Evolutionary conservation across 768 basidiomycete genomes (phyloP), one percentile per base, ranked within the genome.

Genomic region (Pilatotrama ljubarskyi): DNA sequence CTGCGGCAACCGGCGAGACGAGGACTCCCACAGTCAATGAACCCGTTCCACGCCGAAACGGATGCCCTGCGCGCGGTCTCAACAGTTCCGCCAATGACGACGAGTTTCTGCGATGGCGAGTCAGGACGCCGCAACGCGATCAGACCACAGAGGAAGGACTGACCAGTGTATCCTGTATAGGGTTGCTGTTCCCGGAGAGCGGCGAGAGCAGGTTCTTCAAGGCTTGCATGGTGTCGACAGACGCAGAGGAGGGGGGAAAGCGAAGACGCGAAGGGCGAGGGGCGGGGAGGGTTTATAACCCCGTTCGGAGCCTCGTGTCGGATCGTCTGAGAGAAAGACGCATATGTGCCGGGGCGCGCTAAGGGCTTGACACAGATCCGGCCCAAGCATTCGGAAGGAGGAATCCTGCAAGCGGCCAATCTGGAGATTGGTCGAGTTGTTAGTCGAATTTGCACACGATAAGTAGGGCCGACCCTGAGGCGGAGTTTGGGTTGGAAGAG

Each of bases 1-100:
- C 38, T 52, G 52, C 58, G 43, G 47, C 18, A 32, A 38, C 38
- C 35, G 46, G 40, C 37, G 15, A 20, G 29, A 38, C 18, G 32
- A 29, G 37, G 25, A 40, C 18, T 70, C 85, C 63, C 69, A 93
- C 91, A 93, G 71, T 93, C 92, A 4, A 94, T 82, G 69, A 94
- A 93, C 37, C 90, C 90, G 72, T 89, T 91, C 91, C 92, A 94
- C 13, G 90, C 92, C 5, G 90, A 91, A 26, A 90, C 78, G 11
- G 90, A 92, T 17, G 84, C 87, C 44, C 91, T 80, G 63, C 91
- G 81, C 36, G 91, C 91, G 15, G 91, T 93, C 71, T 93, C 91
- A 20, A 93, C 88, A 0, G 92, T 93, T 1, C 92, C 92, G 22
- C 92, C 91, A 69, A 94, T 89, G 68, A 94, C 91, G 35, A 94